Evolutionary conservation across 75 land plant genomes (phyloP).

Genomic region (Ceratopteris richardii): DNA sequence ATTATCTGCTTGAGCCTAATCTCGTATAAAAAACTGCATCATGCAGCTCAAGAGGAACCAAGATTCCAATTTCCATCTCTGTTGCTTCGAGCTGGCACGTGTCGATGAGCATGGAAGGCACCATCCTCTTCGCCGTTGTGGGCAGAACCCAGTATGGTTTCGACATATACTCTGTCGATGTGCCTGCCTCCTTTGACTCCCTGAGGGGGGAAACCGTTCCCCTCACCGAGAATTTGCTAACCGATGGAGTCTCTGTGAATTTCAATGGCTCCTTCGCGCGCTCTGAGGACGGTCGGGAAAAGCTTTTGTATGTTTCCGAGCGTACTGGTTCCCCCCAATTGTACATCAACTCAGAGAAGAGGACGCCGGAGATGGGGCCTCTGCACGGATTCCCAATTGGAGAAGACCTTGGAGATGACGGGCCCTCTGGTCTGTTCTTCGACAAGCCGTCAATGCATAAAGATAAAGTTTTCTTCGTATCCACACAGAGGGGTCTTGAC

Average conservation of each 20-base stretch:
- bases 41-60: too few species aligned
- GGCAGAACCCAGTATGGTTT: conserved; percentile 58
- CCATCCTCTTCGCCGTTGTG: conserved; percentile 49
- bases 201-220: neutral
- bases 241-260: conserved; percentile 39
- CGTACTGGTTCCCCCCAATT: conserved; percentile 46
- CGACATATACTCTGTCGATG: conserved; percentile 51
- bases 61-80: too few species aligned
- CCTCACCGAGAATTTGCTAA: conserved; percentile 5
- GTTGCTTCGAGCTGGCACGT: too few species aligned
- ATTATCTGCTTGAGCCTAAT: too few species aligned
- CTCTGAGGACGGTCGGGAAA: conserved; percentile 4
- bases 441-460: conserved; percentile 49
- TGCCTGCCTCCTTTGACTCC: neutral
- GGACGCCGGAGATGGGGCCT: conserved; percentile 1
- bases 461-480: conserved; percentile 40
- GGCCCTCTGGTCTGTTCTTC: conserved; percentile 39
- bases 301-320: conserved; percentile 59
- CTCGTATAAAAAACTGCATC: too few species aligned
- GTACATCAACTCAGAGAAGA: conserved; percentile 11
- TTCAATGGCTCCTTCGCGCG: conserved; percentile 39
- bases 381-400: conserved; percentile 8
- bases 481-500: conserved; percentile 41
- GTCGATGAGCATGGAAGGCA: neutral
- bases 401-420: neutral